These are phyloP conservation scores for Globisporangium splendens DNA, from an alignment of 352 stramenopile genomes.

Conservation along the genomic window DNA sequence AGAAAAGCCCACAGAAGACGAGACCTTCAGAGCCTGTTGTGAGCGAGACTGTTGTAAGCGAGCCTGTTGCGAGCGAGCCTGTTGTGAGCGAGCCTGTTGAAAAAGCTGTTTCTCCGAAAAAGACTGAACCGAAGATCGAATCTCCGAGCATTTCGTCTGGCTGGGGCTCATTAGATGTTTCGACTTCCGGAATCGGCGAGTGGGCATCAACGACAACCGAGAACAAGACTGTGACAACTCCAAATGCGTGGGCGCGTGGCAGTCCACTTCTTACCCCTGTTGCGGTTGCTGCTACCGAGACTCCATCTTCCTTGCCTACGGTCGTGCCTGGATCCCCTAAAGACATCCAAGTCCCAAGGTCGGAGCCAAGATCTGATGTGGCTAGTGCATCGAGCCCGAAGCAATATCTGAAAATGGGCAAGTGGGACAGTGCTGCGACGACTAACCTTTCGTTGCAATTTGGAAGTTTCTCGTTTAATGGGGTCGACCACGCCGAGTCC, in stretches of 20 bases:
- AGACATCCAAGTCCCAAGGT: slow-evolving; percentile 48
- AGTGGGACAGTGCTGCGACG: slow-evolving; percentile 67
- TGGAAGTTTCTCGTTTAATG: slow-evolving; percentile 83
- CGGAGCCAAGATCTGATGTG: slow-evolving; percentile 27
- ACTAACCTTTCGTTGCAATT: slow-evolving; percentile 84
- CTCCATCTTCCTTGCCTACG: slow-evolving; percentile 31
- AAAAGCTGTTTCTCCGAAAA: slow-evolving; percentile 22
- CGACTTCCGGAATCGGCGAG: slow-evolving; percentile 53
- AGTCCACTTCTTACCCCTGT: slow-evolving; percentile 48
- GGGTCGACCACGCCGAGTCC: slow-evolving; percentile 48
- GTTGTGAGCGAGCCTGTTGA: slow-evolving; percentile 20
- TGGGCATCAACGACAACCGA: slow-evolving; percentile 54
- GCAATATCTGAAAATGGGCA: slow-evolving; percentile 82
- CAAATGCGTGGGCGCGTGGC: slow-evolving; percentile 64
- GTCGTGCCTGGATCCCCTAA: slow-evolving; percentile 63
- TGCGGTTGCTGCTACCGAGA: slow-evolving; percentile 24
- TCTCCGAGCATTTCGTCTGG: slow-evolving; percentile 42
- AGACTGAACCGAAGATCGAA: slow-evolving; percentile 42
- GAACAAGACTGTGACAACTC: slow-evolving; percentile 43
- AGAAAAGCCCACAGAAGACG: slow-evolving; percentile 30
- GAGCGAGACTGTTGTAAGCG: slow-evolving; percentile 24
- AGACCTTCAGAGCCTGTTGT: slow-evolving; percentile 16
- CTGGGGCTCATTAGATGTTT: slow-evolving; percentile 70
- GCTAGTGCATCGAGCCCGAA: slow-evolving; percentile 43
- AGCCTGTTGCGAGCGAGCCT: slow-evolving; percentile 17